Conservation (phyloP, 2,329 filamentous ascomycete genomes). For the Blastomyces emzantsi region DNA sequence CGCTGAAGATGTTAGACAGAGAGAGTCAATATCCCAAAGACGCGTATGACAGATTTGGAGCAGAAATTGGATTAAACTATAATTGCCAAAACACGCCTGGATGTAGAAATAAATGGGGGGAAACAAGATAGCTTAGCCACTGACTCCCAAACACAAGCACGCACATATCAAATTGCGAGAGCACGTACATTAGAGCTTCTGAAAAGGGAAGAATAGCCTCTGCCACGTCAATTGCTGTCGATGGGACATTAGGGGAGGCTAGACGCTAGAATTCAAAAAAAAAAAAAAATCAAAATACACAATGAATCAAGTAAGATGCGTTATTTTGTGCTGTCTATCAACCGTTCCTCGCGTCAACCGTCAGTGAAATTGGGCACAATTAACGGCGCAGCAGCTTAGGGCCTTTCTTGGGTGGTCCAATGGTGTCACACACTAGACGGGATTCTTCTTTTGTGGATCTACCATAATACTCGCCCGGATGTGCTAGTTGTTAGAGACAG, state of each 20-base stretch:
- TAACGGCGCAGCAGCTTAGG: conserved; percentile 7
- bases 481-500: not conserved
- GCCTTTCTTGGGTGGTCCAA: not conserved
- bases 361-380: conserved; percentile 5
- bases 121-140: not conserved
- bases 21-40: not conserved
- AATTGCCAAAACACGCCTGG: not conserved
- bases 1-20: too few species aligned
- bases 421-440: not conserved
- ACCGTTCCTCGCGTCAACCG: not conserved
- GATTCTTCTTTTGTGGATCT: not conserved
- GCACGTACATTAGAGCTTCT: conserved; percentile 3
- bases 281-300: not conserved
- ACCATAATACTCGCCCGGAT: not conserved
- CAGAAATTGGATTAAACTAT: not conserved
- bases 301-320: not conserved
- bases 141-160: not conserved
- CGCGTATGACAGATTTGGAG: not conserved
- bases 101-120: not conserved
- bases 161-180: not conserved
- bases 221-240: conserved; percentile 8
- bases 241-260: not conserved
- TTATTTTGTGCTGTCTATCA: not conserved
- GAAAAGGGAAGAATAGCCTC: not conserved
- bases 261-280: not conserved